Conservation (phyloP, 2,329 filamentous ascomycete genomes). For the Cladophialophora immunda region DNA sequence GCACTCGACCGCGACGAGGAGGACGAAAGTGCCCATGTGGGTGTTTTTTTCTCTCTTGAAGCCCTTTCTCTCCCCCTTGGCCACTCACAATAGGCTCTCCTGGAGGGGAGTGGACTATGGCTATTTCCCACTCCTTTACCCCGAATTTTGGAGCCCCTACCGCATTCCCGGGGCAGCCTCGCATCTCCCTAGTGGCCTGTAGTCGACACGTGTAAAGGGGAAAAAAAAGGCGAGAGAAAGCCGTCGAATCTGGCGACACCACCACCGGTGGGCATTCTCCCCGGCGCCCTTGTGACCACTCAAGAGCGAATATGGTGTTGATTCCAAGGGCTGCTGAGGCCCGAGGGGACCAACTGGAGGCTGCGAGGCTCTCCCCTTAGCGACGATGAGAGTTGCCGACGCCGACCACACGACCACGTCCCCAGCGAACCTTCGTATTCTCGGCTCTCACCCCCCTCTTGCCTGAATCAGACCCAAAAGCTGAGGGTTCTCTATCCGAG, state of each 20-base stretch:
- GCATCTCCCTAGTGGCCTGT: neutral
- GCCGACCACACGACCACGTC: neutral
- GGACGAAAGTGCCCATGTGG: too few relatives aligned
- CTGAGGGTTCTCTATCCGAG: neutral
- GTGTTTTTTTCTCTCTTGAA: too few relatives aligned
- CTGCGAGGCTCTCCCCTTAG: slow-evolving; percentile 1
- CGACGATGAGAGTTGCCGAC: neutral
- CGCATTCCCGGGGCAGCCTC: slow-evolving; percentile 1
- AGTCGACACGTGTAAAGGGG: slow-evolving; percentile 9
- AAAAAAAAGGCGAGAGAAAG: neutral
- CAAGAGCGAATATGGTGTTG: neutral
- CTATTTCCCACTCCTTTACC: slow-evolving; percentile 1
- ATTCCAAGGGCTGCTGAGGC: too few relatives aligned
- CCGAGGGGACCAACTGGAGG: neutral
- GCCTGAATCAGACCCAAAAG: neutral
- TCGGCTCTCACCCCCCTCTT: neutral
- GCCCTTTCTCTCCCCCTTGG: neutral
- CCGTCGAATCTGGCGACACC: slow-evolving; percentile 6
- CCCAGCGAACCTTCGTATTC: neutral
- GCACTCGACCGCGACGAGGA: too few relatives aligned
- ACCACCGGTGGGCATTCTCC: slow-evolving; percentile 17
- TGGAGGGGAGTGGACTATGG: too few relatives aligned
- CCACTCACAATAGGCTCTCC: too few relatives aligned
- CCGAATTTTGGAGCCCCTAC: neutral
- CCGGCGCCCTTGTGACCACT: neutral